phyloP scores from a whole-genome alignment of 768 basidiomycete genomes.

The Lactarius hengduanensis region DNA sequence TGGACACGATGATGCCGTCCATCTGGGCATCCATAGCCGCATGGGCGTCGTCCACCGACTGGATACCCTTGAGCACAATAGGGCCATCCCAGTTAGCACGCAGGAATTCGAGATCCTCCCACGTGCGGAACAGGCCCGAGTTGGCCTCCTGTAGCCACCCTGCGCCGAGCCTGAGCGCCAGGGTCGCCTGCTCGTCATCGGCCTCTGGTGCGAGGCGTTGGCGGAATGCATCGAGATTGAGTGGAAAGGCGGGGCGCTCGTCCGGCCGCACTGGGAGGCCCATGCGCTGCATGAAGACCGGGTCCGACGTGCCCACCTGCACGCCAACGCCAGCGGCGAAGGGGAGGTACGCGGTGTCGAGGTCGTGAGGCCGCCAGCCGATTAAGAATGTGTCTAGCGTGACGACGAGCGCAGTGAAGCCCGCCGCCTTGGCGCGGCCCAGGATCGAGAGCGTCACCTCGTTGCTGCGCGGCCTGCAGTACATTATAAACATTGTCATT shows the following conservation, averaged over 20 bases:
- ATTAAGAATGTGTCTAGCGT: constrained; percentile 73
- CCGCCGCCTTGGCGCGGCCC: constrained; percentile 59
- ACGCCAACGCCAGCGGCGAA: constrained; percentile 63
- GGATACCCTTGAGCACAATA: constrained; percentile 75
- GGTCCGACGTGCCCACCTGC: constrained; percentile 70
- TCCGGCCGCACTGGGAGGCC: constrained; percentile 45
- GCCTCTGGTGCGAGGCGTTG: constrained; percentile 34
- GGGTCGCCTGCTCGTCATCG: constrained; percentile 49
- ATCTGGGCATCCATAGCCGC: constrained; percentile 61
- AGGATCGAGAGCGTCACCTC: constrained; percentile 66
- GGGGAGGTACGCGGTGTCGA: constrained; percentile 62
- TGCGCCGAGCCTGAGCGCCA: constrained; percentile 47
- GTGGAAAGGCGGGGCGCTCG: constrained; percentile 53
- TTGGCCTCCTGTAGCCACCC: constrained; percentile 65
- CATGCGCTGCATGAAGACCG: constrained; percentile 68
- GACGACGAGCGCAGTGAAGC: constrained; percentile 71
- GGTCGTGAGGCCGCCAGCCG: constrained; percentile 77
- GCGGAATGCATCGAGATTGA: constrained; percentile 51
- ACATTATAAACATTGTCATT: not conserved
- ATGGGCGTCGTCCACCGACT: constrained; percentile 67
- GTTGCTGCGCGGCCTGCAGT: constrained; percentile 55
- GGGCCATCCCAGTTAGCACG: constrained; percentile 76
- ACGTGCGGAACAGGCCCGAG: constrained; percentile 60
- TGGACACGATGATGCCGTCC: constrained; percentile 77
- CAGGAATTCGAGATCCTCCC: constrained; percentile 71